phyloP scores from a whole-genome alignment of 2,329 filamentous ascomycete species.

The Colletotrichum eremochloae region DNA sequence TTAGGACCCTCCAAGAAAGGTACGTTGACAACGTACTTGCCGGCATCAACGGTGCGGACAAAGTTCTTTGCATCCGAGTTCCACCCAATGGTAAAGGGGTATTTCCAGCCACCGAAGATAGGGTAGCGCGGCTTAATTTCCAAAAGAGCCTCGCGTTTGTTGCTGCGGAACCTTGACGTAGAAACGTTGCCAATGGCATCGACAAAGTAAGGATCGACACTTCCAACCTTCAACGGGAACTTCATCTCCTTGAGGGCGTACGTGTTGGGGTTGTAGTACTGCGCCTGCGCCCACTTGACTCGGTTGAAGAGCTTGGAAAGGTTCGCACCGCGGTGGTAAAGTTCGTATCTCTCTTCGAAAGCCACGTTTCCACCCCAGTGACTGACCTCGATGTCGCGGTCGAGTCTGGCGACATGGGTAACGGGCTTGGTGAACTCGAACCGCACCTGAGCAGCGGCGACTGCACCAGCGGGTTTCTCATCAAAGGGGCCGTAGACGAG shows the following conservation, averaged over 20 bases:
- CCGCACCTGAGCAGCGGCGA: slow-evolving; percentile 80
- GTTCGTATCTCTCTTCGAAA: slow-evolving; percentile 92
- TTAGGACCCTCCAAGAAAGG: slow-evolving; percentile 95
- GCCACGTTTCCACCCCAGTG: slow-evolving; percentile 99
- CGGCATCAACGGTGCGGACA: slow-evolving; percentile 73
- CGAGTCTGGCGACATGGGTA: slow-evolving; percentile 80
- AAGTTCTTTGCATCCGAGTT: slow-evolving; percentile 86
- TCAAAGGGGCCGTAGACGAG: slow-evolving; percentile 93
- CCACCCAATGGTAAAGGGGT: slow-evolving; percentile 97
- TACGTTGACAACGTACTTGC: slow-evolving; percentile 84
- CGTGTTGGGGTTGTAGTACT: slow-evolving; percentile 82
- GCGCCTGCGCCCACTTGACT: slow-evolving; percentile 79
- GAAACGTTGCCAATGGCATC: slow-evolving; percentile 98
- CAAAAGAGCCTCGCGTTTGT: slow-evolving; percentile 82
- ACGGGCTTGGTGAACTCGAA: slow-evolving; percentile 97
- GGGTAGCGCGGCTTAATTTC: slow-evolving; percentile 96
- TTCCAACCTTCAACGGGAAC: slow-evolving; percentile 84
- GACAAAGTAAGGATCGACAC: slow-evolving; percentile 90
- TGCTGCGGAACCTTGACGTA: slow-evolving; percentile 87
- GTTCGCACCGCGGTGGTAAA: slow-evolving; percentile 88
- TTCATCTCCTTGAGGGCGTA: slow-evolving; percentile 85
- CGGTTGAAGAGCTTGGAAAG: slow-evolving; percentile 80
- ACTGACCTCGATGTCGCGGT: slow-evolving; percentile 94
- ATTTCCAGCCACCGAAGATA: slow-evolving; percentile 98
- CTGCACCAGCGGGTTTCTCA: slow-evolving; percentile 82